Evolutionary conservation across 768 basidiomycete genomes (phyloP).

Genomic region (Pleurotus tuoliensis): DNA sequence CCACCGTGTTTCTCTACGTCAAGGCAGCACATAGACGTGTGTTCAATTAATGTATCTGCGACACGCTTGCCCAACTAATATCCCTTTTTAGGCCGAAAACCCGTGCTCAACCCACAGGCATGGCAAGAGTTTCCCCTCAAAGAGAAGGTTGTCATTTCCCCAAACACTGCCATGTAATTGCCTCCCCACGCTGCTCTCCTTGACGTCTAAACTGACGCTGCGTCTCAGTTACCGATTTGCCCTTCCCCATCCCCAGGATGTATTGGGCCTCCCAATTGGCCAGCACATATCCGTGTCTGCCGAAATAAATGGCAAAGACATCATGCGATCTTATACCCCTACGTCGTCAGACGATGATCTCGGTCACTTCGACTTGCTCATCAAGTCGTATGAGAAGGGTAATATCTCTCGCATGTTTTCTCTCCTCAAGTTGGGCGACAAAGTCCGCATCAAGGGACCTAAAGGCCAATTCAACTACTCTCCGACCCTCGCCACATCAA

Average conservation of each 20-base stretch:
- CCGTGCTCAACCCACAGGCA: conserved; percentile 64
- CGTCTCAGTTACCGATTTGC: conserved; percentile 82
- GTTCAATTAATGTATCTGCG: neutral
- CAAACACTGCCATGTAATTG: conserved; percentile 90
- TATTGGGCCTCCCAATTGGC: conserved; percentile 92
- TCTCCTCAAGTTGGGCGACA: conserved; percentile 82
- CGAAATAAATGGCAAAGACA: conserved; percentile 85
- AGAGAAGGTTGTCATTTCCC: conserved; percentile 81
- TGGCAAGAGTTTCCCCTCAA: conserved; percentile 84
- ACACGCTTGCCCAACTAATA: neutral
- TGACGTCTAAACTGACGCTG: neutral
- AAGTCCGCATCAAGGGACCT: conserved; percentile 88
- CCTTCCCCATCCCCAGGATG: conserved; percentile 67
- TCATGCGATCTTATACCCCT: conserved; percentile 93
- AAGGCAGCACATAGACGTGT: conserved; percentile 31
- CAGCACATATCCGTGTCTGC: conserved; percentile 94
- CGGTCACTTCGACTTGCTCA: conserved; percentile 93
- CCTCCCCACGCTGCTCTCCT: conserved; percentile 4
- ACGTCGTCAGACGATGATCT: conserved; percentile 90
- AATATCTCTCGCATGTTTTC: conserved; percentile 91
- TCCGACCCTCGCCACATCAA: conserved; percentile 64
- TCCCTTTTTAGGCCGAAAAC: conserved; percentile 50
- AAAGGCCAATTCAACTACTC: conserved; percentile 92
- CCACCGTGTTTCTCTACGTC: conserved; percentile 47
- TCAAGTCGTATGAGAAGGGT: conserved; percentile 98